Percentiles rank a stretch among this genome's conserved stretches.
These are phyloP conservation scores for Venturia nashicola DNA, from an alignment of 2,329 filamentous ascomycete species.

Conservation along the genomic window DNA sequence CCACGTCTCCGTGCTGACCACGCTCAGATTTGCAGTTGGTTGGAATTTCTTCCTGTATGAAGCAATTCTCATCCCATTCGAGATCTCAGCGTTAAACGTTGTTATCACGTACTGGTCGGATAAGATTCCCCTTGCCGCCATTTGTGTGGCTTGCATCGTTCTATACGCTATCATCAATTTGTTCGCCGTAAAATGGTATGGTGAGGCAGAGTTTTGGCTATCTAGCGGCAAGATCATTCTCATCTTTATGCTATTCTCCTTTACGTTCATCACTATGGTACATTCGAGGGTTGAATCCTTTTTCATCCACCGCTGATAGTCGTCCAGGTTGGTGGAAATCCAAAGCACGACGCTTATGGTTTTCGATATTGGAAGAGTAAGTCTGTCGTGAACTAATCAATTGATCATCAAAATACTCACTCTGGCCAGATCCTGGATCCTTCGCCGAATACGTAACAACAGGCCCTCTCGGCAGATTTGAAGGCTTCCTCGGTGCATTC, in stretches of 20 bases:
- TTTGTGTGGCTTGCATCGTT: slow-evolving; percentile 24
- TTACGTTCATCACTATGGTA: slow-evolving; percentile 29
- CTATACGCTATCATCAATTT: slow-evolving; percentile 47
- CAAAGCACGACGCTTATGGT: slow-evolving; percentile 26
- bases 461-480: slow-evolving; percentile 20
- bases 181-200: slow-evolving; percentile 45
- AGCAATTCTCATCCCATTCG: slow-evolving; percentile 37
- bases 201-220: slow-evolving; percentile 38
- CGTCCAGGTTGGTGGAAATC: slow-evolving; percentile 24
- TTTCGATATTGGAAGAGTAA: slow-evolving; percentile 30
- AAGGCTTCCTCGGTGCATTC: slow-evolving; percentile 23
- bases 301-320: no score
- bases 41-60: slow-evolving; percentile 43
- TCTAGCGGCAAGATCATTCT: slow-evolving; percentile 33
- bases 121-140: slow-evolving; percentile 1
- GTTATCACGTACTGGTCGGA: slow-evolving; percentile 16
- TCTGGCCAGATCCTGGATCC: slow-evolving; percentile 16
- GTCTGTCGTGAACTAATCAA: slow-evolving; percentile 6
- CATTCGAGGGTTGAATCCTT: no score
- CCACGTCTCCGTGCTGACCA: slow-evolving; percentile 6
- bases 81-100: slow-evolving; percentile 36
- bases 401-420: slow-evolving; percentile 7
- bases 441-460: slow-evolving; percentile 19
- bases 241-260: slow-evolving; percentile 32
- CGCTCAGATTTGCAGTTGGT: slow-evolving; percentile 23